A percentile compares a stretch with the other conserved stretches of the same genome.
phyloP scores from a whole-genome alignment of 345 rosid species.

The Hibiscus syriacus region DNA sequence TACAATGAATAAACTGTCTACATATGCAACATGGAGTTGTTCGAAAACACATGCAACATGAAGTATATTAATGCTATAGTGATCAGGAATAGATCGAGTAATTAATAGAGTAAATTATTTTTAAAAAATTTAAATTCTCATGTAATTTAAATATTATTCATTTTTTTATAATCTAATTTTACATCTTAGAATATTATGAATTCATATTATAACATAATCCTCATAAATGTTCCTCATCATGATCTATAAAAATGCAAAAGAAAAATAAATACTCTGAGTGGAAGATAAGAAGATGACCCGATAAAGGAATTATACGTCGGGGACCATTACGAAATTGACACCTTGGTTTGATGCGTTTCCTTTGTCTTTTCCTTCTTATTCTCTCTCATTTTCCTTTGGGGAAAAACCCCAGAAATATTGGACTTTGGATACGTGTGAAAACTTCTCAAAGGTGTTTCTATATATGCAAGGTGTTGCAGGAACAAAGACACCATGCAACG shows the following conservation, averaged over 20 bases:
- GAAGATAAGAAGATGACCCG: constrained; percentile 1
- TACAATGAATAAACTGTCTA: too few species aligned
- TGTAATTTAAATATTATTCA: too few species aligned
- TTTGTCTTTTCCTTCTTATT: not conserved
- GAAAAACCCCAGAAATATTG: not conserved
- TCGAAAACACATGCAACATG: too few species aligned
- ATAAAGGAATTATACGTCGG: not conserved
- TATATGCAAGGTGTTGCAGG: not conserved
- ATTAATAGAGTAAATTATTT: too few species aligned
- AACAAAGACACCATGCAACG: not conserved
- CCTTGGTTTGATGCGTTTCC: not conserved
- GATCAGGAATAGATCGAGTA: too few species aligned
- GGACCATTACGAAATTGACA: constrained; percentile 9
- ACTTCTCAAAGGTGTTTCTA: not conserved
- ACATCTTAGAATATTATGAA: too few species aligned
- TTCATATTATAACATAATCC: too few species aligned
- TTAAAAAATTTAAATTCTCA: too few species aligned
- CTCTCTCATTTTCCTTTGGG: not conserved
- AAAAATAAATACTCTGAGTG: constrained; percentile 3
- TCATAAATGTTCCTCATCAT: too few species aligned
- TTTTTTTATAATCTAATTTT: too few species aligned
- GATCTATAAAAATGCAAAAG: not conserved
- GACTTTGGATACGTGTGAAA: not conserved
- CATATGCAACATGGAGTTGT: too few species aligned
- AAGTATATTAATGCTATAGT: too few species aligned